Percentiles rank a stretch among this genome's conserved stretches.
Evolutionary conservation across 257 asterid species (phyloP).

Genomic region (Nicotiana benthamiana): DNA sequence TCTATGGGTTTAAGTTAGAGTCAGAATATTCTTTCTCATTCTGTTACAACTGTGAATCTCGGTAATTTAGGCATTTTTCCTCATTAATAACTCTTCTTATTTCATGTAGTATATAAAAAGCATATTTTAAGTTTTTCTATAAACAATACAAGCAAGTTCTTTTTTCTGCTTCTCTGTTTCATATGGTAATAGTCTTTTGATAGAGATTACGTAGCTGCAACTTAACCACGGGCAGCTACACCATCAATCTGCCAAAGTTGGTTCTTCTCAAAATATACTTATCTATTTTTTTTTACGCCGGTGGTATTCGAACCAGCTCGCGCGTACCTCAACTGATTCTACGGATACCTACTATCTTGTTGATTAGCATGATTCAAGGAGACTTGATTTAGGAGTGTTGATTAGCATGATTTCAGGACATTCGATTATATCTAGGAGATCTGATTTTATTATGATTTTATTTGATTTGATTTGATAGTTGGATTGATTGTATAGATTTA

Average conservation of each 20-base stretch:
- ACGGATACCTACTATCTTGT: no score
- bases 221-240: neutral
- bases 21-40: neutral
- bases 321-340: no score
- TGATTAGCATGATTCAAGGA: no score
- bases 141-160: neutral
- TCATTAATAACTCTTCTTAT: neutral
- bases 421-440: no score
- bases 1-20: neutral
- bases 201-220: neutral
- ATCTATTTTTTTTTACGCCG: neutral
- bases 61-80: neutral
- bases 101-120: neutral
- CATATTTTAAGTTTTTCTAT: neutral
- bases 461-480: no score
- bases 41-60: neutral
- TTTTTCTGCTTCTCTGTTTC: neutral
- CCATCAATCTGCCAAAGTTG: neutral
- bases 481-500: no score
- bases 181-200: neutral
- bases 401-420: no score
- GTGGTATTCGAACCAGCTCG: no score
- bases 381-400: no score
- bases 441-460: no score
- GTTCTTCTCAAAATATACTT: neutral